phyloP scores from a whole-genome alignment of 116 monocot genomes.

The Zostera marina region DNA sequence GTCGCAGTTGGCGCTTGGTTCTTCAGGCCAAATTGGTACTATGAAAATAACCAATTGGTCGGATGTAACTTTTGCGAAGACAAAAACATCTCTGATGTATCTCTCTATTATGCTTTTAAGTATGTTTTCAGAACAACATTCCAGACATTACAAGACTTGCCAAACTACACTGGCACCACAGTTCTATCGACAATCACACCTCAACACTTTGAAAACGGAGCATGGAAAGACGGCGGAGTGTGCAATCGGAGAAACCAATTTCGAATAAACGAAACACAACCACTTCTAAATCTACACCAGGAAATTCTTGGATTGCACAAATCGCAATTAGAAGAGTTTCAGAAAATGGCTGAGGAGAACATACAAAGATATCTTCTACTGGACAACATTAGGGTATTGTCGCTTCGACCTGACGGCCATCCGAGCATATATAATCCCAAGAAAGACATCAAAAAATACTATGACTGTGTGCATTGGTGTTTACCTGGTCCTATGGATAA shows the following conservation, averaged over 20 bases:
- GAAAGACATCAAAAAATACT: conserved; percentile 3
- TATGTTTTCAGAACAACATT: conserved; percentile 36
- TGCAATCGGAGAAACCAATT: conserved; percentile 34
- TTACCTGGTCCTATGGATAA: too few relatives aligned
- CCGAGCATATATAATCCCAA: conserved; percentile 39
- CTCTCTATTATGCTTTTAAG: conserved; percentile 8
- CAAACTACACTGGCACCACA: conserved; percentile 19
- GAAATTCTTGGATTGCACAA: conserved; percentile 19
- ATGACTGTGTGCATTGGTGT: conserved; percentile 58
- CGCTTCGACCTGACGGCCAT: conserved; percentile 45
- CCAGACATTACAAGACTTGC: conserved; percentile 4
- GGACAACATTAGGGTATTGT: conserved; percentile 29
- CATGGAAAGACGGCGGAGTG: conserved; percentile 41
- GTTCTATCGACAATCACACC: conserved; percentile 41
- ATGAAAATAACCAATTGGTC: conserved; percentile 7
- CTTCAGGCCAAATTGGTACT: conserved; percentile 26
- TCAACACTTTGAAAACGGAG: conserved; percentile 46
- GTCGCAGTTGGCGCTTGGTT: conserved; percentile 54
- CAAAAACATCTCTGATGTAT: conserved; percentile 1
- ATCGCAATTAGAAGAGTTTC: conserved; percentile 28
- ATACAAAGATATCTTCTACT: conserved; percentile 20
- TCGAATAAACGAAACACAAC: conserved; percentile 13
- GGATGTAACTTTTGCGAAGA: conserved; percentile 17
- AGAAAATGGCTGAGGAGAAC: conserved; percentile 10
- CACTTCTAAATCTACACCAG: too few relatives aligned